A percentile compares a stretch with the other conserved stretches of the same genome.
Conservation (phyloP, 129 eudicot species). For the Mikania micrantha region DNA sequence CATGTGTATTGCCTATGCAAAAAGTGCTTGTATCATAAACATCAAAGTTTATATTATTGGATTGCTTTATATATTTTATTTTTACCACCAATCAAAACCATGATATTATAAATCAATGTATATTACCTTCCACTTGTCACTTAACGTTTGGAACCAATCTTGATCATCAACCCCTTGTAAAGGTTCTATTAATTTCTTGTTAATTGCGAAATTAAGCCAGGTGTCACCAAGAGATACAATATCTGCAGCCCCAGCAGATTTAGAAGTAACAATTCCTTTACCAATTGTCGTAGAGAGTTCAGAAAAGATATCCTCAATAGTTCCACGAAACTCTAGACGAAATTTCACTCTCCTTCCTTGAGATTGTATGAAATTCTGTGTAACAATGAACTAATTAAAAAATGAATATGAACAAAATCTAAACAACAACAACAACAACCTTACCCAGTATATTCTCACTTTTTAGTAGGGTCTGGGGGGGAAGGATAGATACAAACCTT, state of each 20-base stretch:
- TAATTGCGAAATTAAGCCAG: constrained; percentile 68
- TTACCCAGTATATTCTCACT: no score
- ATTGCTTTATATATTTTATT: background rate
- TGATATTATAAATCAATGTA: background rate
- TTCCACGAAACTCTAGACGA: constrained; percentile 61
- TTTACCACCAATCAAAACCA: background rate
- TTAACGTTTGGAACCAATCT: constrained; percentile 66
- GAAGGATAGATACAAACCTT: no score
- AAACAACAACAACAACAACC: no score
- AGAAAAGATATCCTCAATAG: constrained; percentile 52
- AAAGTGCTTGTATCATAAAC: background rate
- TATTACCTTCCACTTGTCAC: constrained; percentile 89
- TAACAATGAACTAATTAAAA: constrained; percentile 3
- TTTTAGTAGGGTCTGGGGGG: no score
- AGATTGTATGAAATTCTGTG: constrained; percentile 74
- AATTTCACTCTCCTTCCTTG: constrained; percentile 84
- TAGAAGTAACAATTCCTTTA: constrained; percentile 38
- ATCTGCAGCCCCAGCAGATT: constrained; percentile 83
- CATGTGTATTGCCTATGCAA: background rate
- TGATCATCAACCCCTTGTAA: constrained; percentile 58
- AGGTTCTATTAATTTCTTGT: constrained; percentile 69
- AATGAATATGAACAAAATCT: background rate
- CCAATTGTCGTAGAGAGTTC: constrained; percentile 49
- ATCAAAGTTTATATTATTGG: background rate
- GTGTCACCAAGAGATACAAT: constrained; percentile 82